A percentile compares a stretch with the other conserved stretches of the same genome.
phyloP scores from a whole-genome alignment of 2,329 filamentous ascomycete genomes.

The Leptoxyphium fumago region DNA sequence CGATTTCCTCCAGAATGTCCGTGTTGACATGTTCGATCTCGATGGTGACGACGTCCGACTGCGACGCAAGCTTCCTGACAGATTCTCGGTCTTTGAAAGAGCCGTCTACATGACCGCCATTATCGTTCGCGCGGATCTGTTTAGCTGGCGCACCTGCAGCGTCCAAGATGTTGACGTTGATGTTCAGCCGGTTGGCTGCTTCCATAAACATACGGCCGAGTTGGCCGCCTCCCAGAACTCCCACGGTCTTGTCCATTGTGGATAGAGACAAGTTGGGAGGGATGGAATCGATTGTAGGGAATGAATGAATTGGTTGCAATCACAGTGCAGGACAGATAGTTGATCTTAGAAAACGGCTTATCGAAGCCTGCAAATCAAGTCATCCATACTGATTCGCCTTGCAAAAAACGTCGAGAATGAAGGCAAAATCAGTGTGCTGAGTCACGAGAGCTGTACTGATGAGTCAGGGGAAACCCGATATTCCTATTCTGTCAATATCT shows the following conservation, averaged over 20 bases:
- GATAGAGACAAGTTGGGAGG: background rate
- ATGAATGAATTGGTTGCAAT: background rate
- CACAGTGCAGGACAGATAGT: background rate
- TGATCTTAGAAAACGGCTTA: too few relatives aligned
- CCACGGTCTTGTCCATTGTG: constrained; percentile 19
- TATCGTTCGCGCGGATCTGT: constrained; percentile 40
- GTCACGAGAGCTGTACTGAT: too few relatives aligned
- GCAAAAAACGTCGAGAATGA: too few relatives aligned
- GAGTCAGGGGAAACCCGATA: too few relatives aligned
- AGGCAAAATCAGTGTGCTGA: too few relatives aligned
- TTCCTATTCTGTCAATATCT: too few relatives aligned
- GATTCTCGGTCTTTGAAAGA: constrained; percentile 75
- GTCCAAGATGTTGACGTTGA: constrained; percentile 68
- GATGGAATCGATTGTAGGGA: background rate
- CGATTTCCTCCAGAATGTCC: constrained; percentile 73
- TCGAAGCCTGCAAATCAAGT: too few relatives aligned
- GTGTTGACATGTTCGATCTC: constrained; percentile 95
- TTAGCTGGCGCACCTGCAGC: constrained; percentile 64
- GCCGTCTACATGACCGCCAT: constrained; percentile 56
- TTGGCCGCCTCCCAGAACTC: constrained; percentile 34
- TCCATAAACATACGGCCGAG: constrained; percentile 90
- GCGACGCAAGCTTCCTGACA: constrained; percentile 62
- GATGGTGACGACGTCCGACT: constrained; percentile 71
- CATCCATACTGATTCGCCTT: too few relatives aligned
- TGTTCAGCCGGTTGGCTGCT: constrained; percentile 64